Evolutionary conservation across 2,329 filamentous ascomycete species (phyloP), one percentile per base, ranked within the genome.

Genomic region (Gaeumannomyces sp.): DNA sequence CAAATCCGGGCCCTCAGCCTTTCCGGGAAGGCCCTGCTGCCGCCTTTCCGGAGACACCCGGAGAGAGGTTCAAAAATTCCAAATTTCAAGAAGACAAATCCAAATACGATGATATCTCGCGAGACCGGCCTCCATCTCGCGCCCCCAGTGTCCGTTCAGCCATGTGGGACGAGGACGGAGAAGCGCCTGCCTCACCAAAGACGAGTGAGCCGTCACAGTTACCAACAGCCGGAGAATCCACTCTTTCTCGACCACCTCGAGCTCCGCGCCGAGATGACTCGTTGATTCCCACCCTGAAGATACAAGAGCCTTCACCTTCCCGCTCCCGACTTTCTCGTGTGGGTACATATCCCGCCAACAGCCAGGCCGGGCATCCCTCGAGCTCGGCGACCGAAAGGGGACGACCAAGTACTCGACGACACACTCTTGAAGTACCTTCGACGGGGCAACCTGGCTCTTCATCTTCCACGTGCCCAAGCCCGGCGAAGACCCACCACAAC

Each of bases 21-120:
- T 85, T 85, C 68, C 78, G 77, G 61, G 73, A 72, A 4, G 78
- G 81, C 25, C 75, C 74, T 59, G 80, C 81, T 4, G 71, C 73
- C n/a, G 75, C 78, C n/a, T 88, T 81, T 61, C 85, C 85, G 0
- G 78, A 81, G 64, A 53, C 33, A 14, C 62, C 62, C 8, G 62
- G 53, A n/a, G 62, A 63, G 53, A 50, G 61, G 25, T n/a, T 53
- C 7, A 53, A 53, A 53, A n/a, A 53, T n/a, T 10, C 22, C 45
- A 53, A n/a, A 5, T 7, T 53, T 22, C 7, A n/a, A 10, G 45
- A 53, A 25, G n/a, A 3, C 4, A 53, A 53, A 10, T 8, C n/a
- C 45, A 53, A 22, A 25, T 53, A 53, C 45, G 45, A 25, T 4
- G 45, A 25, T 11, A 53, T 22, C 45, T n/a, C 45, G 45, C 45